Base-by-base conservation (phyloP, 768 basidiomycete species). In the Leccinum barrowsii region DNA sequence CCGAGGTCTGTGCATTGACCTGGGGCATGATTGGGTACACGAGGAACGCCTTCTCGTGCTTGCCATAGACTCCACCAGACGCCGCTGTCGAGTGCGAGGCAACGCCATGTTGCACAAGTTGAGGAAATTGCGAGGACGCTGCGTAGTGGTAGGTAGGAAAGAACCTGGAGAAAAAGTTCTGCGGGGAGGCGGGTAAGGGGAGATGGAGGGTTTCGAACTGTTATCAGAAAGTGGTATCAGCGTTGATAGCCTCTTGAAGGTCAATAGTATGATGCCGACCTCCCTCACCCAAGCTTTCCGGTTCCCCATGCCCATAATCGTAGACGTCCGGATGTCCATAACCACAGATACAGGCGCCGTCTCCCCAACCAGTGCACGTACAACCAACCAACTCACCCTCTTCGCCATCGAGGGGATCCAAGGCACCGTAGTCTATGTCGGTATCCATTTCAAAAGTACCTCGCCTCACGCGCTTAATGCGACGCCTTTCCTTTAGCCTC, bases 331-430 rank as follows among this genome's bases (percentile, higher is more conserved):
- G 63, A 58, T 64, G 70, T 32, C 70, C 68, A 48, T 66, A 71
- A 34, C 70, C 70, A 26, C 70, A 71, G 7, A 59, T 55, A 19
- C 70, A 71, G 15, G 63, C 66, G 11, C 70, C 70, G 22, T 72
- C 70, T 19, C 68, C 70, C 68, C 70, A 72, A 13, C 70, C 64
- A 10, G 49, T 28, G 50, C 70, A 71, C 2, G 66, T 68, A 53
- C 70, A 71, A 6, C 70, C 92, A 37, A 93, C 82, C 53, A 92
- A 77, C 62, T 92, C 89, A 13, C 90, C 92, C 70, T 91, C 92
- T 64, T 94, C 92, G n/a, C 88, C 88, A 60, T 89, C 88, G 47
- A 94, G 80, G 0, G 92, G 91, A 21, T 80, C 79, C 34, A 88
- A 72, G 54, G 84, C 80, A 15, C 80, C 76, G 61, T 84, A 89